Percentiles rank a stretch among this genome's conserved stretches.
Evolutionary conservation across 1,284 basidiomycete genomes (phyloP).

Genomic region (Chondrostereum purpureum): DNA sequence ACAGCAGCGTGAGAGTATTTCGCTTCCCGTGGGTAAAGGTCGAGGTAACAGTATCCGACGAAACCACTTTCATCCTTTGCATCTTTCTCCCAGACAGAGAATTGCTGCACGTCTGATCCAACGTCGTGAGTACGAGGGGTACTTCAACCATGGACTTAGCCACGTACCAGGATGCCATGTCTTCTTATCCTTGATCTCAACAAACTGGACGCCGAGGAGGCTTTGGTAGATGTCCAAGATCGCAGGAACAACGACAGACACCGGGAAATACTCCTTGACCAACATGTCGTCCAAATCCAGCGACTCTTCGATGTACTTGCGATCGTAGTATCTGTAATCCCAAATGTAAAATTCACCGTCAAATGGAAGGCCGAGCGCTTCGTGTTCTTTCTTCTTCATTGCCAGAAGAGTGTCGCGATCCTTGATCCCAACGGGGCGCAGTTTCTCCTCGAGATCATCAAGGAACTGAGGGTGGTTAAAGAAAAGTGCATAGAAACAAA

Average conservation of each 20-base stretch:
- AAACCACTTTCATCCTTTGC: constrained; percentile 65
- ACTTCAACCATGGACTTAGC: constrained; percentile 4
- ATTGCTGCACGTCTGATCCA: constrained; percentile 65
- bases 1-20: constrained; percentile 87
- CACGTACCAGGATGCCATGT: constrained; percentile 75
- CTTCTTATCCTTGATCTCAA: constrained; percentile 49
- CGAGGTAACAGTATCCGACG: constrained; percentile 78
- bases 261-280: constrained; percentile 84
- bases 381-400: constrained; percentile 68
- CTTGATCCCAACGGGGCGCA: constrained; percentile 64
- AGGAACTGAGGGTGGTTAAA: constrained; percentile 40
- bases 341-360: constrained; percentile 68
- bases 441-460: constrained; percentile 62
- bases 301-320: constrained; percentile 60
- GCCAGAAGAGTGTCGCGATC: constrained; percentile 62
- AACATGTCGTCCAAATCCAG: constrained; percentile 66
- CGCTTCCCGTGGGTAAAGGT: constrained; percentile 76
- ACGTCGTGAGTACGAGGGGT: neutral
- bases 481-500: constrained; percentile 1
- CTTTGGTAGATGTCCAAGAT: constrained; percentile 80
- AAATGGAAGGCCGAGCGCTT: constrained; percentile 47
- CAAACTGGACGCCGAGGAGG: constrained; percentile 68
- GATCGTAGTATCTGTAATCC: constrained; percentile 71
- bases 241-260: constrained; percentile 69
- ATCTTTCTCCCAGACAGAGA: constrained; percentile 74